Evolutionary conservation across 2,329 filamentous ascomycete genomes (phyloP), one percentile per base, ranked within the genome.

Genomic region (Neophaeococcomyces mojaviensis): DNA sequence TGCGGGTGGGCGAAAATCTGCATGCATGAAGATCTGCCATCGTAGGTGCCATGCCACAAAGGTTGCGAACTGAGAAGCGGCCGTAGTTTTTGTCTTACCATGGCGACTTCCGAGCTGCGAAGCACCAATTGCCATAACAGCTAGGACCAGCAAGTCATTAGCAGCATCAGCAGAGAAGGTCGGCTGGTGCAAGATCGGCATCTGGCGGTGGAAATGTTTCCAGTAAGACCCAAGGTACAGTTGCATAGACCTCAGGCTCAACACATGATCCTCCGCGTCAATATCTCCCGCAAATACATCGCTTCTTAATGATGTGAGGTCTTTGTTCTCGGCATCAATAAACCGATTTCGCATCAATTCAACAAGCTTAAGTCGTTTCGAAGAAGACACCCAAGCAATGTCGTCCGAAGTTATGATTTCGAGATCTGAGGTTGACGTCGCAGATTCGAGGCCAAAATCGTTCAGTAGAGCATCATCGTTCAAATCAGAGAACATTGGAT

Each of bases 161-260:
- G 87, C 92, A 51, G 81, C 84, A 59, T 94, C 87, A 0, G 90
- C 84, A 4, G 82, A 85, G 64, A 97, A 98, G 0, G 90, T 96
- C 3, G 92, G 88, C 60, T 89, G 88, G 65, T 98, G 92, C 38
- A 97, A 72, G 49, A 98, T 95, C 1, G 92, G 92, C 52, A 97
- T 75, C 62, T 97, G 92, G 44, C 89, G 84, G 63, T 92, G 94
- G 59, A 96, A 94, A 63, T 96, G 85, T 43, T 85, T 76, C 92
- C 92, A 98, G 64, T 94, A 98, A 2, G 88, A 94, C 9, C 82
- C 78, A 54, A 94, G 88, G 60, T 96, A 97, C 2, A 82, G 83
- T 66, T 96, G 88, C 85, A 97, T 94, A 86, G 95, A 96, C 58
- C 84, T 81, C 58, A 89, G 75, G 64, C 90, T 94, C 51, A 97